Evolutionary conservation across 2,329 filamentous ascomycete genomes (phyloP).

Genomic region (Sporothrix humicola): DNA sequence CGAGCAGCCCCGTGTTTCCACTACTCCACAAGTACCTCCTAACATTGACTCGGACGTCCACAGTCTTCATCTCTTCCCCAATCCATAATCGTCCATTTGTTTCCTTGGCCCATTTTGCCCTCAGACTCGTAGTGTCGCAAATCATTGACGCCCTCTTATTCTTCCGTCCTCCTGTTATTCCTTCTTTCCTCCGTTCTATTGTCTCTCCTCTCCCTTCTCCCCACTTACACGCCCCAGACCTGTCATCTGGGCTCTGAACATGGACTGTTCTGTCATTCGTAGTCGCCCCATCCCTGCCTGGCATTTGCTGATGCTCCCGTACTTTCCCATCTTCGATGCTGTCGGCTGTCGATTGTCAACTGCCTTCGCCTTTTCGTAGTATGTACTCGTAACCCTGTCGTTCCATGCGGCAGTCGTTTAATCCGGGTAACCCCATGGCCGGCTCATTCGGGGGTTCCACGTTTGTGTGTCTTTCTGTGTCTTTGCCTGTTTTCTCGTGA

Average conservation of each 20-base stretch:
- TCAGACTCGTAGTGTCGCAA: conserved; percentile 32
- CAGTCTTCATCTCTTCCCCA: not conserved
- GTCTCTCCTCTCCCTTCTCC: not conserved
- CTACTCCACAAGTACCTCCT: conserved; percentile 11
- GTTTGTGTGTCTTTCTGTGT: conserved; percentile 29
- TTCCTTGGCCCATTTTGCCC: conserved; percentile 17
- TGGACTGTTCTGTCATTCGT: not conserved
- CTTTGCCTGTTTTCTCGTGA: conserved; percentile 27
- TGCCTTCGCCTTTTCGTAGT: not conserved
- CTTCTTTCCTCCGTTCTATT: not conserved
- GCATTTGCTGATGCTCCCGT: conserved; percentile 11
- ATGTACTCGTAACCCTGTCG: not conserved
- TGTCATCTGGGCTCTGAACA: not conserved
- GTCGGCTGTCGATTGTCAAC: not conserved
- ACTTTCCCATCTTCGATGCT: not conserved
- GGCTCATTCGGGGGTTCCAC: conserved; percentile 8
- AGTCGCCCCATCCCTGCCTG: not conserved
- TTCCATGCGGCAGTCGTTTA: conserved; percentile 29
- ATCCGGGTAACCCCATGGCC: conserved; percentile 31
- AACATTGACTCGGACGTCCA: not conserved
- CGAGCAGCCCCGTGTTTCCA: not conserved
- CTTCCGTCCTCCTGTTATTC: not conserved
- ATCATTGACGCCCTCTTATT: conserved; percentile 24
- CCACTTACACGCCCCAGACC: not conserved
- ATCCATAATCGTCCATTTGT: not conserved